Evolutionary conservation across 108 stramenopile species (phyloP), one percentile per base, ranked within the genome.

Genomic region (Cylindrotheca closterium): DNA sequence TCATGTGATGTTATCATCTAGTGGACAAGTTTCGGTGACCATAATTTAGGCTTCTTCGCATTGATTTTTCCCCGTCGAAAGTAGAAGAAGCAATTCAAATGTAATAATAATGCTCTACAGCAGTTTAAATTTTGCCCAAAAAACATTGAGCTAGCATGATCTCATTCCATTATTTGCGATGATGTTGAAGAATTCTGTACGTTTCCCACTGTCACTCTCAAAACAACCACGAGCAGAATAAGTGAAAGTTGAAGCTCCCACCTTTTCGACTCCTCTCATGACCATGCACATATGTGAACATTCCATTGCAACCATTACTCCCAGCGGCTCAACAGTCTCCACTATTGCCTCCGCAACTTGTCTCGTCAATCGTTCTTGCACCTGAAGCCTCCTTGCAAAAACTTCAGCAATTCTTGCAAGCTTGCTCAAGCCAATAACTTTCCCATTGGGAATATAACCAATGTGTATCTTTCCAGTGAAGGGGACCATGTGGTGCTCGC

Each of bases 401-500:
- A 98, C 79, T 57, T 99, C 97, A 24, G 94, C 91, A 61, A 98
- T 96, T 1, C 98, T 79, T 10, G 96, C 96, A 46, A 99, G 81
- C 69, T 99, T 99, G 67, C 86, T 88, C 53, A 98, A 63, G 19
- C 97, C 97, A 24, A 96, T 77, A 49, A 98, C 90, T 63, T 94
- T 92, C 24, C 95, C 92, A 72, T 93, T 79, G 58, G 98, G 98
- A 61, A 99, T 96, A 79, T 99, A 99, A 10, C 95, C 97, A 67
- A 99, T 97, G 72, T 97, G 97, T 23, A 96, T 87, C 25, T 87
- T 80, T 25, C 99, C 99, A 5, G 81, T 79, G 70, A 99, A 99
- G 7, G 99, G 99, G 18, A 99, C 89, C 95, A 99, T 94, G 73
- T 99, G 99, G 81, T 99, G 99, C 78, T 99, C 99, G 74, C 99